phyloP scores from a whole-genome alignment of 768 basidiomycete genomes.

The Lactarius akahatsu region DNA sequence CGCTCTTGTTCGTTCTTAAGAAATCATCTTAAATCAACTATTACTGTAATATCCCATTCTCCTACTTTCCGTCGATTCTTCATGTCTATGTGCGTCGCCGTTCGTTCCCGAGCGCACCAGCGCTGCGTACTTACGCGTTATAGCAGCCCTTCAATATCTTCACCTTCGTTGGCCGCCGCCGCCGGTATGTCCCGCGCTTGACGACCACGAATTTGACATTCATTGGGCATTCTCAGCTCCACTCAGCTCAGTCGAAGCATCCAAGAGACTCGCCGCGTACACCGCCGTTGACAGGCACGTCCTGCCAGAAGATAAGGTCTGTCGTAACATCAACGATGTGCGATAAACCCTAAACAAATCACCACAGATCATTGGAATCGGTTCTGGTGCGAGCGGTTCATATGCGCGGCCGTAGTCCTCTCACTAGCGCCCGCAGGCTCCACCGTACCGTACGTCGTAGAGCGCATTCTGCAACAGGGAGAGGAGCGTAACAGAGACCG shows the following conservation, averaged over 20 bases:
- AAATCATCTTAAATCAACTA: background rate
- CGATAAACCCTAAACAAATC: conserved; percentile 3
- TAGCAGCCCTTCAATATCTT: conserved; percentile 10
- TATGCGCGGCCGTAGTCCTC: background rate
- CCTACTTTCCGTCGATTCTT: background rate
- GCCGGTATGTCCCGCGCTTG: conserved; percentile 8
- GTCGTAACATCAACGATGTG: conserved; percentile 28
- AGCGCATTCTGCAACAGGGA: conserved; percentile 88
- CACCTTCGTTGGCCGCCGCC: conserved; percentile 6
- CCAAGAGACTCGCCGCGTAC: conserved; percentile 90
- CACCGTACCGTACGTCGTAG: conserved; percentile 95
- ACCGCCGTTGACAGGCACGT: conserved; percentile 93
- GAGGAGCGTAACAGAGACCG: conserved; percentile 69
- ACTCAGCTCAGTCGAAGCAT: conserved; percentile 63
- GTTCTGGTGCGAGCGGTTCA: conserved; percentile 56
- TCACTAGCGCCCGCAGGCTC: conserved; percentile 52
- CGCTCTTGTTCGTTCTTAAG: conserved; percentile 18
- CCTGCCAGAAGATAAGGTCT: conserved; percentile 74
- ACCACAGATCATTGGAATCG: conserved; percentile 80
- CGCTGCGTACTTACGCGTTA: background rate
- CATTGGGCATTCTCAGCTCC: conserved; percentile 16
- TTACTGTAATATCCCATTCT: background rate
- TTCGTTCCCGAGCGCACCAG: background rate
- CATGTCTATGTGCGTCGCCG: conserved; percentile 19
- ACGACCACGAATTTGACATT: background rate